Evolutionary conservation across 148 eudicot species (phyloP).

Genomic region (Vaccinium macrocarpon): DNA sequence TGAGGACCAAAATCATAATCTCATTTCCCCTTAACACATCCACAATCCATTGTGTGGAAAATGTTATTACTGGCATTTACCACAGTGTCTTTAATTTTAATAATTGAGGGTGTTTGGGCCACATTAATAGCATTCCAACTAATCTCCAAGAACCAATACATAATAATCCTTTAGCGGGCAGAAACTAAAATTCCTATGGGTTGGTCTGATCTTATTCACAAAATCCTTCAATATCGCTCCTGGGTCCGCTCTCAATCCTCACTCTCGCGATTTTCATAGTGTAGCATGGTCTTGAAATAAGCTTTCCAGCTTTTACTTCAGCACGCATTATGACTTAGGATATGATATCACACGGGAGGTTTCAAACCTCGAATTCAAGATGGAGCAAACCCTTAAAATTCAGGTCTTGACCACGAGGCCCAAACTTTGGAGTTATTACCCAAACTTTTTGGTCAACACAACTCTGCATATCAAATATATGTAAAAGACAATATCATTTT

Average conservation of each 20-base stretch:
- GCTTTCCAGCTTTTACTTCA: no score
- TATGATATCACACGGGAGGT: not conserved
- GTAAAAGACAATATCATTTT: not conserved
- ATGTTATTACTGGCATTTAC: not conserved
- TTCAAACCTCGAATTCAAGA: no score
- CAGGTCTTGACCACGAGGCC: not conserved
- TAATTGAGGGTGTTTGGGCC: not conserved
- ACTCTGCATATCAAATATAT: not conserved
- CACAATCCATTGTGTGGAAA: not conserved
- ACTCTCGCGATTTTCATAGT: no score
- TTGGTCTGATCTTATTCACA: no score
- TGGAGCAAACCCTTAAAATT: no score
- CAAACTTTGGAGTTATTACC: not conserved
- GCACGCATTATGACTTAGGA: no score
- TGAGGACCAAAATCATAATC: not conserved
- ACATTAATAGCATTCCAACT: not conserved
- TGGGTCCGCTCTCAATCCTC: no score
- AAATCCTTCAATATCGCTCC: no score
- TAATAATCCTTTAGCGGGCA: no score
- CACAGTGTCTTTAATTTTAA: no score
- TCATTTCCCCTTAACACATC: not conserved
- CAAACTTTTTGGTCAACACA: not conserved
- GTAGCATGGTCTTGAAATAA: no score
- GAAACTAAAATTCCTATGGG: no score
- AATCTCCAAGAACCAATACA: not conserved